phyloP scores from a whole-genome alignment of 129 eudicot species.

The Oenanthe sinensis region DNA sequence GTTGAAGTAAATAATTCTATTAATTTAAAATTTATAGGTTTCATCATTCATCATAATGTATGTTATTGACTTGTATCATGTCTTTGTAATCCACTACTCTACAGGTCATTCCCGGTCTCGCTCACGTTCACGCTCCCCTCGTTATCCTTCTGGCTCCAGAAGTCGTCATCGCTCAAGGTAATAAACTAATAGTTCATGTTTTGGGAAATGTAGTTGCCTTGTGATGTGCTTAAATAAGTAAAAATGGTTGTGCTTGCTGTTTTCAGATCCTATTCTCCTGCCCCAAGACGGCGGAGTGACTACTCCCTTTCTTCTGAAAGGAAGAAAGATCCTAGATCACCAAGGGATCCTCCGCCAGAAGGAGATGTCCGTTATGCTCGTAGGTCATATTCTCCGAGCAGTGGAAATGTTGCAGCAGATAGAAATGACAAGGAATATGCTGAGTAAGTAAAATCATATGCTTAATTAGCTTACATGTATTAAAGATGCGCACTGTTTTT shows the following conservation, averaged over 20 bases:
- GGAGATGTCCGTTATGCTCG: constrained; percentile 5
- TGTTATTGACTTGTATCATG: not conserved
- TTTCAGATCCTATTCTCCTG: constrained; percentile 42
- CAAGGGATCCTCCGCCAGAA: constrained; percentile 19
- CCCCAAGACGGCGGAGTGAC: constrained; percentile 23
- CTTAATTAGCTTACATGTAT: not conserved
- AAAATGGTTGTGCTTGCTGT: not conserved
- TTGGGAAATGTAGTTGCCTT: not conserved
- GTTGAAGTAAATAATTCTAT: not conserved
- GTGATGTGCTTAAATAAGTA: not conserved
- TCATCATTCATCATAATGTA: not conserved
- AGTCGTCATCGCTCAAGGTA: constrained; percentile 58
- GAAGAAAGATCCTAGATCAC: constrained; percentile 20
- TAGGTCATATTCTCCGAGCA: constrained; percentile 28
- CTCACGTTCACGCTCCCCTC: constrained; percentile 56
- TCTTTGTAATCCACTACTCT: constrained; percentile 8
- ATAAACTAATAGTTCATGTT: not conserved
- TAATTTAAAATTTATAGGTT: not conserved
- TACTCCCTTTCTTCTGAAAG: constrained; percentile 29
- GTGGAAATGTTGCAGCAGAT: constrained; percentile 7
- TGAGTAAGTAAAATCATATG: constrained; percentile 7
- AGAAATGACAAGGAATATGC: constrained; percentile 15
- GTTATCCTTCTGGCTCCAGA: constrained; percentile 43
- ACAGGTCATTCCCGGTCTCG: constrained; percentile 45
- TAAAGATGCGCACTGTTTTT: not conserved